Evolutionary conservation across 768 basidiomycete species (phyloP), one percentile per base, ranked within the genome.

Genomic region (Phanerochaete sordida): DNA sequence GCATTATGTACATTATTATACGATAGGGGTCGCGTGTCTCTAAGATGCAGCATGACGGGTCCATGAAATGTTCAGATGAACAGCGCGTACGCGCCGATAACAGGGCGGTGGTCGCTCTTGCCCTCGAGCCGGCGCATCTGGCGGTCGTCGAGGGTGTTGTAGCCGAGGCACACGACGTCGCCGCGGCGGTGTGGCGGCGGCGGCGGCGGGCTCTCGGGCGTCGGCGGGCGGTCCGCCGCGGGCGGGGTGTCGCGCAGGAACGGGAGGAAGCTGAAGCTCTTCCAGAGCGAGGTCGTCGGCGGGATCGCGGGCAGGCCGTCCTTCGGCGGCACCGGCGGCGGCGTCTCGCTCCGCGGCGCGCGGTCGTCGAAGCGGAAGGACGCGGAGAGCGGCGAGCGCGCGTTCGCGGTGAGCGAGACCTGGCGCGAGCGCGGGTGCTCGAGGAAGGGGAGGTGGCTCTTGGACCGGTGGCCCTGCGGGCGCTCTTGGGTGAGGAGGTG

Each of bases 31-130:
- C 19, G 39, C 39, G 7, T 43, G 39, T 4, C 4, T 30, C 19
- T 45, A 57, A 45, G 23, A 45, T 48, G 44, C 8, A 12, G 30
- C 26, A 47, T 48, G 47, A 50, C 9, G 23, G n/a, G 48, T 49
- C 57, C 30, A 49, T 58, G 19, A 43, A 19, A 19, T 31, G 31
- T 50, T 62, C 62, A 75, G 48, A 90, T 64, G 73, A 88, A 91
- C 53, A 90, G 77, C 44, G 83, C 83, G 68, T 90, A 93, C 24
- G 83, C 82, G 57, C 90, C 90, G 61, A 91, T 84, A n/a, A 94
- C 91, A 0, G 92, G 92, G 37, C 92, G 75, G 69, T 95, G 92
- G 70, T 95, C 92, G 64, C 88, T 90, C 45, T 87, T 80, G 16
- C 89, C 92, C 70, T 90, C 87, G 57, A 95, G 71, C 58, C 81